Evolutionary conservation across 495 filamentous ascomycete genomes (phyloP), one percentile per base, ranked within the genome.

Genomic region (Lophium mytilinum): DNA sequence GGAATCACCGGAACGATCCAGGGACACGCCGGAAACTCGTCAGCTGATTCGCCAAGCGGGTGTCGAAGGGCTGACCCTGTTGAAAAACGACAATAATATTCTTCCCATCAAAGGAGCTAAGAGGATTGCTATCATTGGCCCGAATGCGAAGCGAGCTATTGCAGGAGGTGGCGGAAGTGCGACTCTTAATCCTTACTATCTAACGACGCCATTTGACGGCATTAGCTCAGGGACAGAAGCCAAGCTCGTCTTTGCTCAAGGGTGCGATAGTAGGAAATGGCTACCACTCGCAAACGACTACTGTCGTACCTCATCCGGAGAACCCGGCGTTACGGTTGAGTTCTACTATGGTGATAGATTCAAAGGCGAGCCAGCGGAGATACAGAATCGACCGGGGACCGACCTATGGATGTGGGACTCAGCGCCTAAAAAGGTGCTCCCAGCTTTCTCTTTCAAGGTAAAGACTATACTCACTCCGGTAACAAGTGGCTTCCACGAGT

Each of bases 131-230:
- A 77, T 93, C 34, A 93, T 95, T 55, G 88, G 88, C 6, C 88
- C 88, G 12, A 92, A 91, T 66, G 79, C 86, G 36, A 87, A 87
- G 60, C 72, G 84, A 48, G 85, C 88, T 0, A 84, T 87, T 37
- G 86, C 85, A 50, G 84, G 86, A 50, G 89, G 90, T 40, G 90
- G 90, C 55, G 88, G 90, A 9, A 90, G 86, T 58, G 88, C 89
- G 1, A 84, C 82, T 47, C 71, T 94, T 33, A 83, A 84, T 57
- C 83, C 89, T 4, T 92, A 95, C 68, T 92, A 93, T 68, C 83
- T 79, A 17, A 75, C 86, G 30, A 82, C 81, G 0, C 85, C 86
- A 0, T 86, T 79, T 57, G 83, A 86, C 11, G 85, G 83, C 15
- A 79, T 89, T n/a, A 71, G 70, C 18, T 74, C 72, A 17, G 78